These are phyloP conservation scores for Diaporthe citriasiana DNA, from an alignment of 2,329 filamentous ascomycete species.

Conservation along the genomic window DNA sequence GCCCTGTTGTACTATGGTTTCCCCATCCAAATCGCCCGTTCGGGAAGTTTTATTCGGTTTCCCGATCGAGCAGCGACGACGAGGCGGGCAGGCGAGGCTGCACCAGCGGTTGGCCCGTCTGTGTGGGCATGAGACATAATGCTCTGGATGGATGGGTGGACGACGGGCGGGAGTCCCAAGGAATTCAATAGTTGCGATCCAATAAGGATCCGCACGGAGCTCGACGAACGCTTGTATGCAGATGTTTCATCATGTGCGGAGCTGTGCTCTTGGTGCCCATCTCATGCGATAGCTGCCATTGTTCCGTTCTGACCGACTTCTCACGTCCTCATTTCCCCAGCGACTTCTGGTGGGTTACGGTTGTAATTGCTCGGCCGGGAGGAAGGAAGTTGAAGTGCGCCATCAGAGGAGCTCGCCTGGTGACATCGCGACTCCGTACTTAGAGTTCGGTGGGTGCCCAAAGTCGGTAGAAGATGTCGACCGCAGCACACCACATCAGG, in stretches of 20 bases:
- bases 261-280: not conserved
- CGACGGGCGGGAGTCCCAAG: not conserved
- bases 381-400: not conserved
- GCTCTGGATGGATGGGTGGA: conserved; percentile 7
- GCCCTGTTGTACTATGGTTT: not conserved
- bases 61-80: conserved; percentile 19
- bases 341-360: not conserved
- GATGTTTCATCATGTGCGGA: conserved; percentile 30
- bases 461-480: conserved; percentile 13
- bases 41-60: conserved; percentile 21
- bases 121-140: conserved; percentile 4
- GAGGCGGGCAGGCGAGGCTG: conserved; percentile 13
- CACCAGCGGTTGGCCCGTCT: conserved; percentile 13
- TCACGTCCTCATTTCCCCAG: not conserved
- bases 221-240: conserved; percentile 4
- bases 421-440: not conserved
- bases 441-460: conserved; percentile 4
- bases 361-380: not conserved
- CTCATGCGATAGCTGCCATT: conserved; percentile 2
- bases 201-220: conserved; percentile 25
- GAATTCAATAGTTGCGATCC: conserved; percentile 30
- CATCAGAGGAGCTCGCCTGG: not conserved
- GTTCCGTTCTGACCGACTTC: not conserved
- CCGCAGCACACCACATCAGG: conserved; percentile 5
- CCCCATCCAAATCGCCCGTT: not conserved